Evolutionary conservation across 345 rosid genomes (phyloP), one percentile per base, ranked within the genome.

Genomic region (Ceriops decandra): DNA sequence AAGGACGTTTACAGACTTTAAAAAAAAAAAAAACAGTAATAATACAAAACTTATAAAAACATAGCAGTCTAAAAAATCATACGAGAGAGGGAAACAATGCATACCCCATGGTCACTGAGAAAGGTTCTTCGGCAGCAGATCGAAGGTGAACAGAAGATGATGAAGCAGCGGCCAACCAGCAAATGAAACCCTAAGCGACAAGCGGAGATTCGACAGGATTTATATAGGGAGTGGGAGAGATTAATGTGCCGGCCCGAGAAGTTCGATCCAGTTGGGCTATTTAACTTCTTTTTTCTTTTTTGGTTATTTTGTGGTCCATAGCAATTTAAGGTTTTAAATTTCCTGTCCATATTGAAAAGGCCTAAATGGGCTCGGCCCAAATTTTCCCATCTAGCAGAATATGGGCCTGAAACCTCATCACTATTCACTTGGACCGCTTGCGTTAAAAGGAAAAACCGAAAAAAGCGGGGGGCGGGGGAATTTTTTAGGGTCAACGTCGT

Each of bases 51-150:
- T 0, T 1, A 10, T 5, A 10, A 4, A 38, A 6, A 36, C 15
- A 62, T 5, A 8, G 20, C 26, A 24, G 1, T 3, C 26, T 21
- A 36, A 21, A 21, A 0, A 24, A 10, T 1, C 15, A 21, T 2
- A 13, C 31, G 2, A 35, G 46, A 62, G 6, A 1, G 35, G 26
- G 35, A 36, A 7, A 53, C 15, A 3, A n/a, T 28, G 6, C 63
- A 13, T 54, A 71, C 74, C 74, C 74, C 74, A 71, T 71, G 64
- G 19, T 32, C 47, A 38, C 59, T 28, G 63, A 46, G 52, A 9
- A 3, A 19, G 16, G 49, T 22, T 20, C 54, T 54, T 62, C 32
- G 74, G 56, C 68, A 47, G 20, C 36, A 56, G 68, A 8, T 22
- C 5, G 42, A 2, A n/a, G 51, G 68, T 16, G 13, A n/a, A 47